Evolutionary conservation across 2,329 filamentous ascomycete genomes (phyloP), one percentile per base, ranked within the genome.

Genomic region (Cladorrhinum sp.): DNA sequence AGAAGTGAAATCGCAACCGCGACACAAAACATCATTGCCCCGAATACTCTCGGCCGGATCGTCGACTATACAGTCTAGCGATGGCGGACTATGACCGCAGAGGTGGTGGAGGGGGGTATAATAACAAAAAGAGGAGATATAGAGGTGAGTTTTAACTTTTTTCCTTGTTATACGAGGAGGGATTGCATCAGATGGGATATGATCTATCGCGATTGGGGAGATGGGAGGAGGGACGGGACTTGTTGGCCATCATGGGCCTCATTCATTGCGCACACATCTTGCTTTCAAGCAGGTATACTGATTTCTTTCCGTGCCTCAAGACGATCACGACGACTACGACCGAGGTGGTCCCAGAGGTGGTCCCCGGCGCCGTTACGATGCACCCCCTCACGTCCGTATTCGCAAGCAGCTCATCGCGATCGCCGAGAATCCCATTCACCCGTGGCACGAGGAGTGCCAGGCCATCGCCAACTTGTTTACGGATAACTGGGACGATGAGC

Each of bases 401-500:
- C 88, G 91, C 67, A 89, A 88, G 71, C 90, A 94, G 75, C 82
- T 96, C 54, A 80, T 96, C 56, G 82, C 85, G 60, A 87, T 96
- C 68, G 92, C 91, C 64, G 92, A 96, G 77, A 92, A 90, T 69
- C 88, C 90, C 60, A 79, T 92, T 70, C 87, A 89, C 68, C 84
- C 86, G 69, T 90, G 89, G 73, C 86, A 92, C 70, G 91, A 96
- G 67, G 91, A 95, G 72, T 86, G 92, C 39, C 81, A 84, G 60
- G 82, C 82, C 55, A 88, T 96, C 69, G 91, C 90, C 30, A 90
- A 88, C 69, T 84, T 88, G 54, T 85, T 96, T 16, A 83, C 88
- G 30, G 91, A 96, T 50, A 89, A 96, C 74, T 90, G 89, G 72
- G 92, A 96, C n/a, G 90, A 96, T 71, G 86, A 88, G 67, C 89